Evolutionary conservation across 2,329 filamentous ascomycete genomes (phyloP), one percentile per base, ranked within the genome.

Genomic region (Colletotrichum lini): DNA sequence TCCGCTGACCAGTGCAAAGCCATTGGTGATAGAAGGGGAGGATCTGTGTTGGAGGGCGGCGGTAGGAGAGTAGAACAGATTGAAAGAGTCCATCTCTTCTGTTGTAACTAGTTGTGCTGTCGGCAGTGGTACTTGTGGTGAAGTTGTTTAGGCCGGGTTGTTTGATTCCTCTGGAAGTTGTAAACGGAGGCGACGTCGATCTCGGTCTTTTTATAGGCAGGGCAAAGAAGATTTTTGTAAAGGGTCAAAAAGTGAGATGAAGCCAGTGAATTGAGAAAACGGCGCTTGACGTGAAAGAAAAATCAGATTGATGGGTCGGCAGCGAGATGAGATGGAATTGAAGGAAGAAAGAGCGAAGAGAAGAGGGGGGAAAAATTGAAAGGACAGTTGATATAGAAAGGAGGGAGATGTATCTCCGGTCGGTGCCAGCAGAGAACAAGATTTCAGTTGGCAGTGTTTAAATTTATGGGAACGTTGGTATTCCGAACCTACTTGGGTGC

Each of bases 61-160:
- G 2, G 56, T 58, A 45, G 56, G 56, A 30, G 56, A 58, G 21
- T 58, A n/a, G 21, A 44, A 58, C n/a, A 58, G 35, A 35, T 21
- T 38, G 6, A 8, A 26, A 15, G 21, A 30, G 2, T n/a, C 13
- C 56, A 58, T 58, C 7, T 16, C 30, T 13, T 23, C 0, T 58
- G 23, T 18, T 7, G 3, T 16, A n/a, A 18, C 35, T 4, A 8
- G 45, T 13, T 18, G 18, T 18, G 4, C 3, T 6, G 16, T 13
- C 4, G 30, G 18, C 10, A 9, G 18, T 4, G 30, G 6, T 38
- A 2, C 2, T 23, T 5, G 3, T 23, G n/a, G 21, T 53, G 26
- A 13, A 38, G 9, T 10, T 52, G 12, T 26, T 40, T 3, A 4
- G 10, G 13, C 12, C 2, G 8, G n/a, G n/a, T 1, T 57, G 13